Conservation (phyloP, 176 grass and related monocot genomes). For the Puccinellia tenuiflora region DNA sequence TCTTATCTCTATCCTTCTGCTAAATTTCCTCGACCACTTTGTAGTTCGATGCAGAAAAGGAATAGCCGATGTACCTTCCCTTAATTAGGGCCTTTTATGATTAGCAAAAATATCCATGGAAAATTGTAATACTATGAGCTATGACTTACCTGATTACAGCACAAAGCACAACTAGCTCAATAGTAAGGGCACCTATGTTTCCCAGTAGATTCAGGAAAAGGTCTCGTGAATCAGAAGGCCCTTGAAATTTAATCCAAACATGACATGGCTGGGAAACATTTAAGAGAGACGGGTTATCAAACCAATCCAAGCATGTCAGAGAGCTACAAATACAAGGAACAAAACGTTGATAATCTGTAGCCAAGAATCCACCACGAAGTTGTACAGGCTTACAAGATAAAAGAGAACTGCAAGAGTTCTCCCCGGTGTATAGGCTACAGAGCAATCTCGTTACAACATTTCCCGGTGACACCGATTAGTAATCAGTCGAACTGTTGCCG, state of each 20-base stretch:
- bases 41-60: not conserved
- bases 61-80: not conserved
- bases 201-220: not conserved
- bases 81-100: not conserved
- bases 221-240: not conserved
- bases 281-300: not conserved
- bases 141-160: not conserved
- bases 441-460: not conserved
- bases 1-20: not conserved
- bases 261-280: not conserved
- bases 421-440: not conserved
- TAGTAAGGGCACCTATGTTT: not conserved
- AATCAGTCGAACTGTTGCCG: conserved; percentile 79
- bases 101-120: not conserved
- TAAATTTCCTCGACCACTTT: not conserved
- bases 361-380: not conserved
- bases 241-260: not conserved
- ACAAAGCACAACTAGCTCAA: not conserved
- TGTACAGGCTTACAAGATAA: not conserved
- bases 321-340: not conserved
- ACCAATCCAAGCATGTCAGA: not conserved
- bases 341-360: not conserved
- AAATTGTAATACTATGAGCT: not conserved
- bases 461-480: not conserved
- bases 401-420: not conserved